These are phyloP conservation scores for Cladochytrium replicatum DNA, from an alignment of 192 early-diverging fungal species.

Conservation along the genomic window DNA sequence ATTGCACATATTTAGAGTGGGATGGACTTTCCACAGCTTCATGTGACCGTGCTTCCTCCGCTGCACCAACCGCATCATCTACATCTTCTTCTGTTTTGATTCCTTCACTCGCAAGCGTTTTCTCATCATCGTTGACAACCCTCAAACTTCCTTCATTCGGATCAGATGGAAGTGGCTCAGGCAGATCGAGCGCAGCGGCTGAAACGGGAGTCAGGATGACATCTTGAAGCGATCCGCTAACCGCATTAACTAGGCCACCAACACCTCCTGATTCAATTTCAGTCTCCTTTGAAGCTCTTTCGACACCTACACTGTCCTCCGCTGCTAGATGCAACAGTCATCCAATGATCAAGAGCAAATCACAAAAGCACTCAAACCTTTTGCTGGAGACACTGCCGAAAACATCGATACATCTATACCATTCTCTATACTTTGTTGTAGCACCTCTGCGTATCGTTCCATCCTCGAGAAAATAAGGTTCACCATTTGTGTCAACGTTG, in stretches of 20 bases:
- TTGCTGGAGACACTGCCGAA: too few relatives aligned
- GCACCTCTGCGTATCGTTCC: constrained; percentile 39
- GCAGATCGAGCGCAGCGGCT: too few relatives aligned
- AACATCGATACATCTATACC: constrained; percentile 15
- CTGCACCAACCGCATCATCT: constrained; percentile 5
- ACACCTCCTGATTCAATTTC: not conserved
- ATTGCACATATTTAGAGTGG: not conserved
- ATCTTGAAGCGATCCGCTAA: too few relatives aligned
- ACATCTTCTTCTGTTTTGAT: not conserved
- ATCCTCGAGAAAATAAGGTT: constrained; percentile 46
- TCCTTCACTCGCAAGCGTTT: constrained; percentile 3
- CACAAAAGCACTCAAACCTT: too few relatives aligned
- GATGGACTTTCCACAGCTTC: not conserved
- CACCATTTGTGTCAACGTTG: constrained; percentile 47
- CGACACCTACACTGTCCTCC: not conserved
- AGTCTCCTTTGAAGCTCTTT: not conserved
- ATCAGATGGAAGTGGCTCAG: too few relatives aligned
- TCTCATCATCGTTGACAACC: too few relatives aligned
- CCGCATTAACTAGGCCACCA: too few relatives aligned
- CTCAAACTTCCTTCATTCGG: too few relatives aligned
- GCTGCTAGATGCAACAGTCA: too few relatives aligned
- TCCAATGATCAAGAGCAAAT: too few relatives aligned
- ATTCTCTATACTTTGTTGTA: constrained; percentile 24
- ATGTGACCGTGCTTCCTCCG: constrained; percentile 7
- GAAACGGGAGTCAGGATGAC: too few relatives aligned